A percentile compares a stretch with the other conserved stretches of the same genome.
Conservation (phyloP, 2,329 filamentous ascomycete genomes). For the Sporothrix phasma region DNA sequence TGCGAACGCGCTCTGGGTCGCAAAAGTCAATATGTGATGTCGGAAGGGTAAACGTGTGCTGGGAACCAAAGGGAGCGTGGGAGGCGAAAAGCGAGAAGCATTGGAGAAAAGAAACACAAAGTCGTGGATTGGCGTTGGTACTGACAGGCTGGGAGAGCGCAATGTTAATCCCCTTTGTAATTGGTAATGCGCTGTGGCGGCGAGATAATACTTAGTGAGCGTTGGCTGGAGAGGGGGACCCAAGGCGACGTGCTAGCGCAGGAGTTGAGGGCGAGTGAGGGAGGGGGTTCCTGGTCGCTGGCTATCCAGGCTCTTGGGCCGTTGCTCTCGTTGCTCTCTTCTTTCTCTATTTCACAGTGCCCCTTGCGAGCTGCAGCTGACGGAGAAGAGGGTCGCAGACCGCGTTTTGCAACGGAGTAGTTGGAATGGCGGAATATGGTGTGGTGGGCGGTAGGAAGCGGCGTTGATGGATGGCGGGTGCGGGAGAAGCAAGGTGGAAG, state of each 20-base stretch:
- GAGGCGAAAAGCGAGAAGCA: conserved; percentile 1
- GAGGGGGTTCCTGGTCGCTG: neutral
- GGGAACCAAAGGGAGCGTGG: neutral
- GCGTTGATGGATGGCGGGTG: neutral
- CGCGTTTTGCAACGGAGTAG: neutral
- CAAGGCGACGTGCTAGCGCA: conserved; percentile 7
- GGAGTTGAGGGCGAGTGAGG: neutral
- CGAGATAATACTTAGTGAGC: neutral
- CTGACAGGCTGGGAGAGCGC: neutral
- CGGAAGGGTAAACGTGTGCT: neutral
- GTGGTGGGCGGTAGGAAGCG: conserved; percentile 3
- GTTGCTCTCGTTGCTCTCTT: neutral
- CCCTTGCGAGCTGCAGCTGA: conserved; percentile 3
- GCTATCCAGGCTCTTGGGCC: no score
- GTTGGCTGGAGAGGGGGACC: neutral
- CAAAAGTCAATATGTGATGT: neutral
- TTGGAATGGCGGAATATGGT: conserved; percentile 5
- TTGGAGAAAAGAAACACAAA: neutral
- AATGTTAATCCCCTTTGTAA: conserved; percentile 1
- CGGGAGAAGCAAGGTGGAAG: neutral
- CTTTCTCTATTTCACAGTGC: neutral
- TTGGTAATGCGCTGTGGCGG: neutral
- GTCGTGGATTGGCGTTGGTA: neutral
- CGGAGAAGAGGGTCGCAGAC: neutral
- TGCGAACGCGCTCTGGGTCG: neutral